phyloP scores from a whole-genome alignment of 768 basidiomycete genomes.

The Gloeophyllum trabeum region DNA sequence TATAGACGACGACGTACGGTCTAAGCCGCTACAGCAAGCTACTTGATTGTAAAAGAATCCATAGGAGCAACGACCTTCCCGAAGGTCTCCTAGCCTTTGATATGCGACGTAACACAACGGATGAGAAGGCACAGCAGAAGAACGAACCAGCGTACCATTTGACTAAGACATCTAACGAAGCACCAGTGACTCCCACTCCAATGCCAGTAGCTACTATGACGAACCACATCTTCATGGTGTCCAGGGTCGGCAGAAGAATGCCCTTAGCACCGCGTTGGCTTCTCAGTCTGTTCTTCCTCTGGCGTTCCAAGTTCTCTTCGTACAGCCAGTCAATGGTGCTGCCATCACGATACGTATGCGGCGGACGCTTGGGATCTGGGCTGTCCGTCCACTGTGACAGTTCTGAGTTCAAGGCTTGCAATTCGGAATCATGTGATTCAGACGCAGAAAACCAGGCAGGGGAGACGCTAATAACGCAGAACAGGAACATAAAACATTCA shows the following conservation, averaged over 20 bases:
- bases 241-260: constrained; percentile 38
- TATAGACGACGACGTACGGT: constrained; percentile 24
- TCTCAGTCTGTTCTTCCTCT: constrained; percentile 35
- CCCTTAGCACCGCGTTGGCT: constrained; percentile 46
- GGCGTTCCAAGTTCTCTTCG: constrained; percentile 52
- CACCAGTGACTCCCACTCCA: constrained; percentile 58
- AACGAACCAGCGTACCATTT: constrained; percentile 39
- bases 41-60: constrained; percentile 67
- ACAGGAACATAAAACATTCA: too few species aligned
- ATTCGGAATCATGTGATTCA: constrained; percentile 7
- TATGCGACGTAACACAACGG: neutral
- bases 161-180: constrained; percentile 64
- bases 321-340: constrained; percentile 60
- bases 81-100: constrained; percentile 53
- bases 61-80: constrained; percentile 56
- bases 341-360: constrained; percentile 37
- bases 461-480: too few species aligned
- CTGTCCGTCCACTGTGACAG: constrained; percentile 9
- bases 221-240: constrained; percentile 53
- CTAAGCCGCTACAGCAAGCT: constrained; percentile 58
- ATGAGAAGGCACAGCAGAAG: too few species aligned
- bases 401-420: constrained; percentile 2
- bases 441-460: too few species aligned
- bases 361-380: constrained; percentile 7
- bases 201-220: constrained; percentile 57